Conservation (phyloP, 2,329 filamentous ascomycete genomes). For the Erysiphe pulchra region DNA sequence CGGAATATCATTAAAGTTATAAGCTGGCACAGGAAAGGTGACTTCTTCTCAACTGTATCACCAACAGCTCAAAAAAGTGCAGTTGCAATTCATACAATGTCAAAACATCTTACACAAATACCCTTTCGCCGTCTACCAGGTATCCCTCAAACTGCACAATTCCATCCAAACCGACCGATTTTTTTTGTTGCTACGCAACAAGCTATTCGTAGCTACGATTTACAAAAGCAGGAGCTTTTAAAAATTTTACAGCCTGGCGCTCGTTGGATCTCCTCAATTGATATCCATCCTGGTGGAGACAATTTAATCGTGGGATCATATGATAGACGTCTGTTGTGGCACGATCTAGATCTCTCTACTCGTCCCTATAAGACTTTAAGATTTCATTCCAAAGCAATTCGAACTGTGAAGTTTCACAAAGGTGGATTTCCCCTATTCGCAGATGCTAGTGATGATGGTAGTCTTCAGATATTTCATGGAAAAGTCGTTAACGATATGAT, state of each 20-base stretch:
- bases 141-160: slow-evolving; percentile 65
- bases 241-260: slow-evolving; percentile 87
- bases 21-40: slow-evolving; percentile 79
- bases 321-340: slow-evolving; percentile 82
- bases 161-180: slow-evolving; percentile 77
- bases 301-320: slow-evolving; percentile 89
- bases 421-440: slow-evolving; percentile 64
- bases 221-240: slow-evolving; percentile 72
- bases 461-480: slow-evolving; percentile 86
- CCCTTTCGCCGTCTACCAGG: slow-evolving; percentile 63
- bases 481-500: slow-evolving; percentile 86
- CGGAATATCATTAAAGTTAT: slow-evolving; percentile 64
- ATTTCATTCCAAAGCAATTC: slow-evolving; percentile 80
- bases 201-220: slow-evolving; percentile 78
- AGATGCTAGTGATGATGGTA: slow-evolving; percentile 84
- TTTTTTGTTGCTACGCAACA: slow-evolving; percentile 94
- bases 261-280: slow-evolving; percentile 81
- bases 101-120: slow-evolving; percentile 81
- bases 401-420: slow-evolving; percentile 68
- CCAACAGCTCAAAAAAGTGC: slow-evolving; percentile 53
- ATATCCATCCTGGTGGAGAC: slow-evolving; percentile 78
- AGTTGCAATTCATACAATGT: slow-evolving; percentile 82
- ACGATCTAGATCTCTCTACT: slow-evolving; percentile 76
- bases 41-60: slow-evolving; percentile 83
- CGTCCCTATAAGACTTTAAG: slow-evolving; percentile 90